phyloP scores from a whole-genome alignment of 2,329 filamentous ascomycete species.

The Colletotrichum agaves region DNA sequence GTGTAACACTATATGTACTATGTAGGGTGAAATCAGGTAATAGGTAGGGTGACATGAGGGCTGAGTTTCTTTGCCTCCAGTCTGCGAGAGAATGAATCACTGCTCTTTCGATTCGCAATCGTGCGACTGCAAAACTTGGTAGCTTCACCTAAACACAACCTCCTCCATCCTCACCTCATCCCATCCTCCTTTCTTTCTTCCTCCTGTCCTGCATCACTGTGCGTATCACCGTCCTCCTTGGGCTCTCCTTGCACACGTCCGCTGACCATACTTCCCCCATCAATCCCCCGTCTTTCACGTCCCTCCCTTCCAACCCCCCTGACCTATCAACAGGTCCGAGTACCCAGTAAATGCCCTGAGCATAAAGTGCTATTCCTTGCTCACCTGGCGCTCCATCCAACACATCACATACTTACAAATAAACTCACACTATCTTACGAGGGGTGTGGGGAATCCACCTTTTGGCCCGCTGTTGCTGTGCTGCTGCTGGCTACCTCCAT shows the following conservation, averaged over 20 bases:
- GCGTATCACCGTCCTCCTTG: background rate
- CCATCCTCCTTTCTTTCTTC: background rate
- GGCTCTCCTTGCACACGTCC: background rate
- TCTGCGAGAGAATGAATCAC: too few relatives aligned
- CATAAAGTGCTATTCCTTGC: slow-evolving; percentile 31
- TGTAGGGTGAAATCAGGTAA: too few relatives aligned
- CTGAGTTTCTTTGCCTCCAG: too few relatives aligned
- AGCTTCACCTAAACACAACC: background rate
- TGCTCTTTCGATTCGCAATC: slow-evolving; percentile 21
- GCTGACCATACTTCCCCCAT: slow-evolving; percentile 12
- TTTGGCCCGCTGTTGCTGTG: slow-evolving; percentile 26
- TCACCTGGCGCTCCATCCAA: slow-evolving; percentile 26
- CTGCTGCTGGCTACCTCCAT: slow-evolving; percentile 15
- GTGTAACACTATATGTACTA: background rate
- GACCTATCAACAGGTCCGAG: slow-evolving; percentile 25
- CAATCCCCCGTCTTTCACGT: slow-evolving; percentile 6
- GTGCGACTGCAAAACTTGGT: slow-evolving; percentile 28
- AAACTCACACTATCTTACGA: slow-evolving; percentile 36
- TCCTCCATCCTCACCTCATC: background rate
- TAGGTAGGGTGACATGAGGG: too few relatives aligned
- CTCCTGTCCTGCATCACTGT: background rate
- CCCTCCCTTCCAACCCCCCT: background rate
- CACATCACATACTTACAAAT: slow-evolving; percentile 22
- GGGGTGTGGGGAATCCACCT: slow-evolving; percentile 26
- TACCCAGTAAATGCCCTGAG: slow-evolving; percentile 19